A percentile compares a stretch with the other conserved stretches of the same genome.
These are phyloP conservation scores for Aureobasidium lini DNA, from an alignment of 2,329 filamentous ascomycete species.

Conservation along the genomic window DNA sequence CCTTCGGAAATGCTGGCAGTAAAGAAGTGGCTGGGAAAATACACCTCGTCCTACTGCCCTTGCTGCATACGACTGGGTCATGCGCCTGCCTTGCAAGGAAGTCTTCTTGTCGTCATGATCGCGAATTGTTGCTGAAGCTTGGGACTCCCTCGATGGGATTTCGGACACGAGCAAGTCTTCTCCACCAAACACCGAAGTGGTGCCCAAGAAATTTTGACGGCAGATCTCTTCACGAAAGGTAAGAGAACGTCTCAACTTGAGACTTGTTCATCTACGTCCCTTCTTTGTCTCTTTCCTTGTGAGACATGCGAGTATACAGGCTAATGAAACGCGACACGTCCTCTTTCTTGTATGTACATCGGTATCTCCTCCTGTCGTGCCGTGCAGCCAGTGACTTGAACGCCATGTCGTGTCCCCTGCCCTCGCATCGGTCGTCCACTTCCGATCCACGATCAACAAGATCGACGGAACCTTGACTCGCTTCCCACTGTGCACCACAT, in stretches of 20 bases:
- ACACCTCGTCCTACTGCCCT: neutral
- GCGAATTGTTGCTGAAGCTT: neutral
- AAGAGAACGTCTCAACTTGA: neutral
- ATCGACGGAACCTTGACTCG: conserved; percentile 6
- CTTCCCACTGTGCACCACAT: conserved; percentile 1
- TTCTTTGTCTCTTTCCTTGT: neutral
- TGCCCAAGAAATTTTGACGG: neutral
- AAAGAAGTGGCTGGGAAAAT: neutral
- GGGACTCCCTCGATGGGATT: neutral
- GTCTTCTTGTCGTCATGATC: conserved; percentile 1
- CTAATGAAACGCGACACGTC: neutral
- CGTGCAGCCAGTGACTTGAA: conserved; percentile 5
- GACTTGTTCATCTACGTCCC: neutral
- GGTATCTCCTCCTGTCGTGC: neutral
- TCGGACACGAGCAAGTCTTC: conserved; percentile 6
- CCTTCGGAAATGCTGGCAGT: neutral
- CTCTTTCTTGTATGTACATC: neutral
- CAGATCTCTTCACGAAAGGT: neutral
- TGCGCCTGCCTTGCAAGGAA: neutral
- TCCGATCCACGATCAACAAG: conserved; percentile 5
- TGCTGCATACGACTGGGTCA: conserved; percentile 1
- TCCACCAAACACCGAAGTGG: conserved; percentile 9
- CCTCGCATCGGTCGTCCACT: conserved; percentile 1
- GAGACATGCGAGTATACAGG: neutral
- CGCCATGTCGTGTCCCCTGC: neutral